These are phyloP conservation scores for Sarocladiaceae sp. DNA, from an alignment of 2,329 filamentous ascomycete species.

Conservation along the genomic window DNA sequence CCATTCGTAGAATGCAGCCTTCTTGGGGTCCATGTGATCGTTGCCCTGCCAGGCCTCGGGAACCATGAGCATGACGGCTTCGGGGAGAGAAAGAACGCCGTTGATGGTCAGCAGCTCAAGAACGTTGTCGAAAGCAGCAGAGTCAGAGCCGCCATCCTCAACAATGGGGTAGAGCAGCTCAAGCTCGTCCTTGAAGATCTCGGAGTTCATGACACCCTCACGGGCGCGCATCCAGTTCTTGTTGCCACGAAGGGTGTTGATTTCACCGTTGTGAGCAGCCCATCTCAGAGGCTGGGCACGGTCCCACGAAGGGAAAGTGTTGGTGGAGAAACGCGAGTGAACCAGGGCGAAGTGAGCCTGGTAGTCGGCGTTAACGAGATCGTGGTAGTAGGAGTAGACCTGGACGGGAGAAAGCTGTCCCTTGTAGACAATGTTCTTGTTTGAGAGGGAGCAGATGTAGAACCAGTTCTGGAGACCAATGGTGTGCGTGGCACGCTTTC, in stretches of 20 bases:
- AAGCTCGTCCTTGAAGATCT: constrained; percentile 87
- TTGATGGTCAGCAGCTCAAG: constrained; percentile 92
- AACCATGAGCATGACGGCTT: constrained; percentile 98
- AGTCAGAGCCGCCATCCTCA: constrained; percentile 94
- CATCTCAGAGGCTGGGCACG: constrained; percentile 92
- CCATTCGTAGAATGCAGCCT: constrained; percentile 98
- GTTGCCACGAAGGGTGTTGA: constrained; percentile 94
- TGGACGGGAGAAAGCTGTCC: constrained; percentile 90
- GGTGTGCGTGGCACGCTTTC: constrained; percentile 91
- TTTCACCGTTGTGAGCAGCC: constrained; percentile 98
- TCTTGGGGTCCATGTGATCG: constrained; percentile 83
- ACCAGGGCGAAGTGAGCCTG: constrained; percentile 96
- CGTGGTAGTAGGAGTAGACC: constrained; percentile 97
- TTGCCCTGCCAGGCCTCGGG: constrained; percentile 98
- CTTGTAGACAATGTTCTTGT: constrained; percentile 99
- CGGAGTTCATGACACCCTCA: constrained; percentile 90
- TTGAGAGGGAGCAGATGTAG: constrained; percentile 92
- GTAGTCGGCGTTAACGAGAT: constrained; percentile 94
- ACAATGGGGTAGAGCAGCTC: constrained; percentile 90
- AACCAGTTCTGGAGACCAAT: constrained; percentile 98
- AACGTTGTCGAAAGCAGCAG: constrained; percentile 95
- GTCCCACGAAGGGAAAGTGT: constrained; percentile 98
- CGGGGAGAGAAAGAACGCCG: constrained; percentile 87
- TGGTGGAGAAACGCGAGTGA: constrained; percentile 95
- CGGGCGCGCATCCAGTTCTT: constrained; percentile 99